Evolutionary conservation across 2,329 filamentous ascomycete species (phyloP).

Genomic region (Epichloe amarillans): DNA sequence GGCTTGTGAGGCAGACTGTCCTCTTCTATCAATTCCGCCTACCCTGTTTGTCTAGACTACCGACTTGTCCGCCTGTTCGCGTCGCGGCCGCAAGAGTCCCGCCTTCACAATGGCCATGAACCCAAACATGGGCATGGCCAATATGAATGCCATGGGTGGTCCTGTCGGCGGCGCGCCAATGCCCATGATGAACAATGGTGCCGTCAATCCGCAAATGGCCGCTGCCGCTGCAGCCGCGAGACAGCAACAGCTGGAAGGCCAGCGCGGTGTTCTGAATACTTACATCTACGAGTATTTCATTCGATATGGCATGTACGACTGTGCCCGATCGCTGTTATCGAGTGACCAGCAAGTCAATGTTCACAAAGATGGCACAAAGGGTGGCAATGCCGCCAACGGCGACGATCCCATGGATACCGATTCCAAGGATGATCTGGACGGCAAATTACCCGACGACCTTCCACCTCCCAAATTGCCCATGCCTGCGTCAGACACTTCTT

Average conservation of each 20-base stretch:
- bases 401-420: conserved; percentile 76
- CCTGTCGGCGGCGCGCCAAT: conserved; percentile 48
- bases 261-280: conserved; percentile 56
- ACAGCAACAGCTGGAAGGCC: conserved; percentile 30
- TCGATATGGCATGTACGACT: conserved; percentile 70
- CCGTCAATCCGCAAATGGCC: conserved; percentile 21
- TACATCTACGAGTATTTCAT: conserved; percentile 90
- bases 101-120: conserved; percentile 33
- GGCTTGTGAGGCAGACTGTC: conserved; percentile 4
- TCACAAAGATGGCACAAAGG: conserved; percentile 56
- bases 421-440: conserved; percentile 60
- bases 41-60: conserved; percentile 1
- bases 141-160: conserved; percentile 56
- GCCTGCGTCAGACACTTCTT: conserved; percentile 57
- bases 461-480: conserved; percentile 59
- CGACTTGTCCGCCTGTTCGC: conserved; percentile 8
- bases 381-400: conserved; percentile 56
- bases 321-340: conserved; percentile 60
- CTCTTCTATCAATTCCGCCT: conserved; percentile 10
- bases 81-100: conserved; percentile 4
- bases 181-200: conserved; percentile 52
- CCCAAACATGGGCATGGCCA: conserved; percentile 50
- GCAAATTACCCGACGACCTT: conserved; percentile 66
- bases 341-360: conserved; percentile 54
- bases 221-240: conserved; percentile 18